phyloP scores from a whole-genome alignment of 2,329 filamentous ascomycete genomes.

The Clarireedia hainanense region DNA sequence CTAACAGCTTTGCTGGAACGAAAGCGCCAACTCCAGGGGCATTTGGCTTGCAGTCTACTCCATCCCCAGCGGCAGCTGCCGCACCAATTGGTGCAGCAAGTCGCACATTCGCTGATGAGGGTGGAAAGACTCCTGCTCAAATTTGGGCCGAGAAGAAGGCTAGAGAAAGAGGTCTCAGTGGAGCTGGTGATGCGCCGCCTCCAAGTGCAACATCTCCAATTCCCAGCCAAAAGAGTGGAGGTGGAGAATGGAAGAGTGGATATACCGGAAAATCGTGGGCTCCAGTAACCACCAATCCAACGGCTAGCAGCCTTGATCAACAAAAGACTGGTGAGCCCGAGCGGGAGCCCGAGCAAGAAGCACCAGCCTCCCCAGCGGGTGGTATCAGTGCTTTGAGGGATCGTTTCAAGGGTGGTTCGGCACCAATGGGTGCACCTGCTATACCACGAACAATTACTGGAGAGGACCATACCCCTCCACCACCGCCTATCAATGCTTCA shows the following conservation, averaged over 20 bases:
- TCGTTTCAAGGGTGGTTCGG: conserved; percentile 65
- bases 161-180: conserved; percentile 56
- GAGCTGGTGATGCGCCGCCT: conserved; percentile 37
- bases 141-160: conserved; percentile 98
- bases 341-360: conserved; percentile 38
- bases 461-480: conserved; percentile 30
- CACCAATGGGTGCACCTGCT: conserved; percentile 54
- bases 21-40: conserved; percentile 75
- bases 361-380: conserved; percentile 48
- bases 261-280: conserved; percentile 89
- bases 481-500: conserved; percentile 32
- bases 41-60: conserved; percentile 54
- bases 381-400: conserved; percentile 71
- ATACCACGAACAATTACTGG: conserved; percentile 23
- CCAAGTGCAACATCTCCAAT: conserved; percentile 46
- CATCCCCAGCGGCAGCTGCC: conserved; percentile 44
- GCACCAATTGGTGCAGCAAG: conserved; percentile 70
- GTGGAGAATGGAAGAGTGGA: conserved; percentile 78
- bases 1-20: conserved; percentile 71
- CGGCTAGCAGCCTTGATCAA: conserved; percentile 39
- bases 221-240: conserved; percentile 62
- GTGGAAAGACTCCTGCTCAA: conserved; percentile 93
- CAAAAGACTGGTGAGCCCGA: conserved; percentile 56
- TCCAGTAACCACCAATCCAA: conserved; percentile 67
- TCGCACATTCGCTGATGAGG: conserved; percentile 88